Base-by-base conservation (phyloP, 2,329 filamentous ascomycete genomes). In the Neobulgaria alba region DNA sequence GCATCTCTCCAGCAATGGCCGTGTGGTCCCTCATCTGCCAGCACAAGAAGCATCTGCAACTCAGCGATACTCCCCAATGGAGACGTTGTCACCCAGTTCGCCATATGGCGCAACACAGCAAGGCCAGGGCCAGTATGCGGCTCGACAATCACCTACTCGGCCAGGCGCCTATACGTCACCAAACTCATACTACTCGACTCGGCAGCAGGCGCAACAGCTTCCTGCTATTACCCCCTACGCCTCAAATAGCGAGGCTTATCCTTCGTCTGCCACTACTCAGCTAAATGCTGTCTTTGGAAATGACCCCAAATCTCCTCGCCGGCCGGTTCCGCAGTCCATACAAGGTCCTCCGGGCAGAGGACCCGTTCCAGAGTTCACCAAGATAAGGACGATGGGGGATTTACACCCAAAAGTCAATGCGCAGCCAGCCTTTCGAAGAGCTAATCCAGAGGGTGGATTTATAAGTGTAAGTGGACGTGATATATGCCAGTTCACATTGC, bases 31-130 rank as follows among this genome's bases (percentile, higher is more conserved):
- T 47, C 77, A 87, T 54, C 82, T 90, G 61, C 65, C 79, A 34
- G 68, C 81, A 37, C 79, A 80, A 51, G 80, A 90, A 57, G 79
- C 85, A 44, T 92, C 87, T 32, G 73, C 85, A 37, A 86, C 87
- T 42, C 85, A 93, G 62, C 79, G 89, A 59, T 96, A 96, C 66
- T 96, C 90, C 34, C 92, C 90, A 49, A 95, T 95, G 89, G 90
- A 95, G 61, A 76, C 79, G 12, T 69, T 93, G 46, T 87, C 88
- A 46, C 85, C 88, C 30, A 78, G 82, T 23, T 82, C 85, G 41
- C 80, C 87, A 23, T 93, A 93, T 65, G 74, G 77, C 59, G 72
- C 67, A 66, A 76, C 69, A 47, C 77, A 67, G 58, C 69, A 50
- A 59, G 68, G 69, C 53, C 67, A 67, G 45, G 64, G 63, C 55